Base-by-base conservation (phyloP, 345 rosid genomes). In the Eutrema yunnanense region DNA sequence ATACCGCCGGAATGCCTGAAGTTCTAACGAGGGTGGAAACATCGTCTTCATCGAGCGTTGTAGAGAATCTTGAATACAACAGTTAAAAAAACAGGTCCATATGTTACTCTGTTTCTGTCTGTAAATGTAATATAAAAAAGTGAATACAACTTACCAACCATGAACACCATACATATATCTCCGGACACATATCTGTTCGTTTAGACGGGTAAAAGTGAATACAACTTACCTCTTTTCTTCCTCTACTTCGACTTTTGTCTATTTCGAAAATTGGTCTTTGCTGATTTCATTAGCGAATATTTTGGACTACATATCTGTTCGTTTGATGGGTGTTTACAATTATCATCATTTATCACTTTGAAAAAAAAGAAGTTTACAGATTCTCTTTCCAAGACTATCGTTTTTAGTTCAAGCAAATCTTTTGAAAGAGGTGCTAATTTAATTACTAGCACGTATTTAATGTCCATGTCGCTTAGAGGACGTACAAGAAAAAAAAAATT, bases 1-100 rank as follows among this genome's bases (percentile, higher is more conserved):
- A 84, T 77, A 72, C 87, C 2, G 51, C 84, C 2, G 98, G 98
- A 74, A 46, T 83, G 62, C 96, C 97, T 33, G 97, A 89, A 86
- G 97, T 94, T 73, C 86, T 94, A 59, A 91, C 97, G 33, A 86
- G 92, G 83, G 73, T 86, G 65, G 97, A 88, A 65, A 67, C 81
- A 6, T 79, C 91, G 11, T 67, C 87, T 16, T 65, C 86, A 32
- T 58, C 87, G 53, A 67, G 82, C 2, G 6, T 78, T 33, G 79
- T 50, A 6, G 91, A 86, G 41, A 51, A 84, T 42, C 38, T 74
- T 69, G 92, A 88, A 60, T 94, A 94, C 55, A 87, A 79, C 82
- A 91, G 88, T 80, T 94, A 88, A 78, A 38, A 74, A 36, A 19
- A 44, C 8, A 34, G 29, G 3, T 64, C 41, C 55, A 37, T 63